phyloP scores from a whole-genome alignment of 805 yeast genomes.

The Yarrowia hollandica region DNA sequence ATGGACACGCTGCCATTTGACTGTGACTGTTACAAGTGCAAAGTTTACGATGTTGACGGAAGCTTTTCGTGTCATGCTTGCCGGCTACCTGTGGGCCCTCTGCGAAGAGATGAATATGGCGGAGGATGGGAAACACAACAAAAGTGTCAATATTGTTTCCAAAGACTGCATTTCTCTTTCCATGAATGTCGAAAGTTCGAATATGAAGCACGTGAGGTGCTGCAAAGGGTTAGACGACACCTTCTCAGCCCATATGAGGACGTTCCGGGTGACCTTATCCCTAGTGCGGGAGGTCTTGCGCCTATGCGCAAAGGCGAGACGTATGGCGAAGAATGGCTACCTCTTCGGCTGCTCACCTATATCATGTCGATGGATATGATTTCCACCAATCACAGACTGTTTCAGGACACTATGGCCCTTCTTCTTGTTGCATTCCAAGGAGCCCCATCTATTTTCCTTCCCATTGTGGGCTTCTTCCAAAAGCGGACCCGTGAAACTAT shows the following conservation, averaged over 20 bases:
- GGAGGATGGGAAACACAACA: conserved; percentile 28
- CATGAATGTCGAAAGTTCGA: conserved; percentile 15
- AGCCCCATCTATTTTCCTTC: conserved; percentile 7
- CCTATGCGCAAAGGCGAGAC: background rate
- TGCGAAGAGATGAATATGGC: conserved; percentile 2
- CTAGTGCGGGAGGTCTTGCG: conserved; percentile 1
- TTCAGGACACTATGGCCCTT: conserved; percentile 23
- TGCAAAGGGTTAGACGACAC: conserved; percentile 5
- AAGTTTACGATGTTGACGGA: conserved; percentile 12
- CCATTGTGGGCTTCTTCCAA: conserved; percentile 16
- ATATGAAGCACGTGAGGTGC: conserved; percentile 1
- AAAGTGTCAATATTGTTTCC: conserved; percentile 16
- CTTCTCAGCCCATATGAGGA: conserved; percentile 13
- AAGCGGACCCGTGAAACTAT: conserved; percentile 16
- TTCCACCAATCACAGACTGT: conserved; percentile 11
- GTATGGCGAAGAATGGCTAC: conserved; percentile 20
- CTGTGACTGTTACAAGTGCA: conserved; percentile 26
- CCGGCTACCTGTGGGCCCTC: conserved; percentile 10
- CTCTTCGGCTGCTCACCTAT: conserved; percentile 11
- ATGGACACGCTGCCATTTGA: conserved; percentile 1
- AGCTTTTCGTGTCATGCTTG: conserved; percentile 22
- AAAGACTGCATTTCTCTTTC: conserved; percentile 13
- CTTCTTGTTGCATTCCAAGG: conserved; percentile 20
- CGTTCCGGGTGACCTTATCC: conserved; percentile 7
- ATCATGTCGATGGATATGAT: conserved; percentile 23